phyloP scores from a whole-genome alignment of 1,284 basidiomycete genomes.

The Sporisorium graminicola region DNA sequence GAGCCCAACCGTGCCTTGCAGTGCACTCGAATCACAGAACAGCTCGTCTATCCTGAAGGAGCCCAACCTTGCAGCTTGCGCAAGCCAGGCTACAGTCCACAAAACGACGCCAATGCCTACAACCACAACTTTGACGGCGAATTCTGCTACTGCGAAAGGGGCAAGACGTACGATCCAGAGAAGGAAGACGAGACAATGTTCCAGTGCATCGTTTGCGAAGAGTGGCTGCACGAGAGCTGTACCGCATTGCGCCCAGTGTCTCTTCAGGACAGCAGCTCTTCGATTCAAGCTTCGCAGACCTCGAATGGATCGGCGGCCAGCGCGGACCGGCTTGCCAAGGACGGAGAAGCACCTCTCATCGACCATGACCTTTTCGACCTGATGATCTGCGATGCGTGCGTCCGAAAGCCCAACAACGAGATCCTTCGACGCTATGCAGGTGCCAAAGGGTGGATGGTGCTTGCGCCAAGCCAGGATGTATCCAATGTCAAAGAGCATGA shows the following conservation, averaged over 20 bases:
- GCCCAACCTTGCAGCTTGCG: slow-evolving; percentile 56
- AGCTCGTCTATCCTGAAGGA: slow-evolving; percentile 39
- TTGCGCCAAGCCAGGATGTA: slow-evolving; percentile 29
- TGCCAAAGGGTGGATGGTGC: slow-evolving; percentile 53
- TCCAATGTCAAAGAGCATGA: slow-evolving; percentile 23
- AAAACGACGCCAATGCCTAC: slow-evolving; percentile 67
- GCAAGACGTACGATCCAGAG: slow-evolving; percentile 70
- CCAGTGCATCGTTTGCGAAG: slow-evolving; percentile 71
- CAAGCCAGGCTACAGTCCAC: slow-evolving; percentile 52
- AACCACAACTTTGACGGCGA: slow-evolving; percentile 69
- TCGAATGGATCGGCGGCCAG: neutral
- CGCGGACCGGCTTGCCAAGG: neutral
- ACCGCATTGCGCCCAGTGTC: slow-evolving; percentile 48
- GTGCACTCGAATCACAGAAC: slow-evolving; percentile 14
- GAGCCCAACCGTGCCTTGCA: slow-evolving; percentile 26
- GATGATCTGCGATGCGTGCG: slow-evolving; percentile 65
- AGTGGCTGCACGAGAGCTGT: slow-evolving; percentile 71
- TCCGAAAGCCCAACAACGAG: slow-evolving; percentile 43
- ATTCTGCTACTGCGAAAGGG: slow-evolving; percentile 70
- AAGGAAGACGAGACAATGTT: slow-evolving; percentile 70
- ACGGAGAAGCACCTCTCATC: slow-evolving; percentile 47
- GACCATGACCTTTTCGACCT: slow-evolving; percentile 62
- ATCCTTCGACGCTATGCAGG: slow-evolving; percentile 59
- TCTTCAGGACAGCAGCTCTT: neutral
- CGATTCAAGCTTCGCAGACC: neutral